These are phyloP conservation scores for Auricularia heimuer DNA, from an alignment of 768 basidiomycete species.

Conservation along the genomic window DNA sequence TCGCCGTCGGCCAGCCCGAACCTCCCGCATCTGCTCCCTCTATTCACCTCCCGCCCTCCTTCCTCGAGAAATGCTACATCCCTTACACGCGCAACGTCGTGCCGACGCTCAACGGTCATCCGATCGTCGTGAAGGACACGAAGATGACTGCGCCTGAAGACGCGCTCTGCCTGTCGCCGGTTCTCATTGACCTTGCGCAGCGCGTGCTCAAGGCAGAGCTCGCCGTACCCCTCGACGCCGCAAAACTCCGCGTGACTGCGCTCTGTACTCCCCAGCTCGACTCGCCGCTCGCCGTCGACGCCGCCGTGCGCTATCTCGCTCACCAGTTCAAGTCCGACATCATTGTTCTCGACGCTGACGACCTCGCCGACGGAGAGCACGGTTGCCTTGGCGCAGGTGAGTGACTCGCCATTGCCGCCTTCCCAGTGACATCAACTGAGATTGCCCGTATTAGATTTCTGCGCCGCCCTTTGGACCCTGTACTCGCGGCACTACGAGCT, in stretches of 20 bases:
- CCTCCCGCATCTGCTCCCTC: background rate
- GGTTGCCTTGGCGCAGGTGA: constrained; percentile 75
- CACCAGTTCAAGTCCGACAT: constrained; percentile 45
- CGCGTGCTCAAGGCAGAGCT: background rate
- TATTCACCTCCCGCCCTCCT: background rate
- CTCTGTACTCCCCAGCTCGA: background rate
- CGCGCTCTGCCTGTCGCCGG: background rate
- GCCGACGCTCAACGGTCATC: background rate
- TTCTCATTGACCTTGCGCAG: background rate
- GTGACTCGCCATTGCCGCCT: background rate
- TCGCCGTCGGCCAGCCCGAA: too few species aligned
- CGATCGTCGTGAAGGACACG: background rate
- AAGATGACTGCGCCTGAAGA: background rate
- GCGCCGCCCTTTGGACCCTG: background rate
- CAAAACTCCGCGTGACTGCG: background rate
- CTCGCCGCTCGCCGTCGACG: background rate
- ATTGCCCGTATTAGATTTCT: background rate
- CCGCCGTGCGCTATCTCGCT: background rate
- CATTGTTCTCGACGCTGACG: constrained; percentile 71
- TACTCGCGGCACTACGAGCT: background rate
- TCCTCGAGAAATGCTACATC: background rate
- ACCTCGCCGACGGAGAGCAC: constrained; percentile 81
- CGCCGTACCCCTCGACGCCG: background rate
- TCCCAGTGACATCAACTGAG: background rate
- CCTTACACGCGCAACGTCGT: background rate